These are phyloP conservation scores for Leccinum aurantiacum DNA, from an alignment of 768 basidiomycete species.

Conservation along the genomic window DNA sequence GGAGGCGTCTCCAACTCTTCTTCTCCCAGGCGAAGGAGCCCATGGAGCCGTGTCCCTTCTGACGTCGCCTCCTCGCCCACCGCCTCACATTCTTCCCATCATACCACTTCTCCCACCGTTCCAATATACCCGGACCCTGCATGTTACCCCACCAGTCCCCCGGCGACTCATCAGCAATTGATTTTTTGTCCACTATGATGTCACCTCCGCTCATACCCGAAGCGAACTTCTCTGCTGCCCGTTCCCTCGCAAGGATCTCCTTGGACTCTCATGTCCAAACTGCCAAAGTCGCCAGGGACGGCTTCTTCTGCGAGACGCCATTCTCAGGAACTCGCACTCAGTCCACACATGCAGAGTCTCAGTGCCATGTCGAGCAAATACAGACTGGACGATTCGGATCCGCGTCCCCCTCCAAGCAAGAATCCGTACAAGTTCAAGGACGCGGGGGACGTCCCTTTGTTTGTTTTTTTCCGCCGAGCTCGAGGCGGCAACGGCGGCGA, in stretches of 20 bases:
- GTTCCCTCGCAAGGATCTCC: conserved; percentile 16
- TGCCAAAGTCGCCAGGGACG: conserved; percentile 8
- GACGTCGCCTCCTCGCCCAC: conserved; percentile 28
- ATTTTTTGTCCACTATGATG: conserved; percentile 10
- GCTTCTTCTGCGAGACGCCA: conserved; percentile 13
- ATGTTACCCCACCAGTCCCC: conserved; percentile 16
- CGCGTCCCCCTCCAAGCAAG: conserved; percentile 12
- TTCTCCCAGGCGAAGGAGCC: neutral
- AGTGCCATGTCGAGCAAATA: conserved; percentile 29
- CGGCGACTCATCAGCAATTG: conserved; percentile 1
- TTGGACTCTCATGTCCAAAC: conserved; percentile 16
- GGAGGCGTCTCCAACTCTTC: conserved; percentile 18
- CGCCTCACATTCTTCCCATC: conserved; percentile 20
- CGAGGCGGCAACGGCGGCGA: conserved; percentile 31
- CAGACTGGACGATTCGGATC: conserved; percentile 18
- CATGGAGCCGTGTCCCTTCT: too few species aligned
- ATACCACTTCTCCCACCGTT: conserved; percentile 22
- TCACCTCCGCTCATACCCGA: conserved; percentile 17
- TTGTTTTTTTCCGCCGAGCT: conserved; percentile 31
- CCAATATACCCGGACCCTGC: conserved; percentile 23
- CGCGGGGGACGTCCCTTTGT: conserved; percentile 28
- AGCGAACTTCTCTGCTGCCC: conserved; percentile 12
- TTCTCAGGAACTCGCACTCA: conserved; percentile 24
- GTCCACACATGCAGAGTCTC: conserved; percentile 21
- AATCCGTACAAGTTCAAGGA: conserved; percentile 26